A percentile compares a stretch with the other conserved stretches of the same genome.
Evolutionary conservation across 2,329 filamentous ascomycete species (phyloP).

Genomic region (Tolypocladium tropicale): DNA sequence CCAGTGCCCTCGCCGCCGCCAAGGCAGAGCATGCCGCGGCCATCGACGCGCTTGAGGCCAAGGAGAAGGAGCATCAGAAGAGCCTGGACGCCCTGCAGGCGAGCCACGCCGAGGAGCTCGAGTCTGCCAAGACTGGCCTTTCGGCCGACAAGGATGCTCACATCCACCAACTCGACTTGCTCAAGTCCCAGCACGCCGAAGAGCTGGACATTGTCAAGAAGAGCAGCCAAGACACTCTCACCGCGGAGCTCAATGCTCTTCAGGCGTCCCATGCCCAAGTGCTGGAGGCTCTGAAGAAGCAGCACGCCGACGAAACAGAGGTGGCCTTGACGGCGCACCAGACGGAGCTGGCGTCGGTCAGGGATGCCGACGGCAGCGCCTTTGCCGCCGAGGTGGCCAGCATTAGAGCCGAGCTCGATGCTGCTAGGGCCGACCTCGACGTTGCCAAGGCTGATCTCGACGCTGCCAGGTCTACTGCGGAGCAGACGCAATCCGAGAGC

Average conservation of each 20-base stretch:
- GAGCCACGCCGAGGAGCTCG: conserved; percentile 48
- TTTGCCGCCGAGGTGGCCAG: conserved; percentile 21
- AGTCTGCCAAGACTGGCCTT: conserved; percentile 42
- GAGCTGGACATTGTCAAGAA: conserved; percentile 33
- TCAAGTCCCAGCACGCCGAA: conserved; percentile 44
- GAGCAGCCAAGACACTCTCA: conserved; percentile 28
- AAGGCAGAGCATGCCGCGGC: conserved; percentile 33
- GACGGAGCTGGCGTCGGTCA: conserved; percentile 18
- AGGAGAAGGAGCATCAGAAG: conserved; percentile 42
- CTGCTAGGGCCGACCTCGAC: conserved; percentile 33
- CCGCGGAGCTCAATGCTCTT: conserved; percentile 30
- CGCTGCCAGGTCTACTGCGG: conserved; percentile 31
- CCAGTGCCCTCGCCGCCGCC: conserved; percentile 30
- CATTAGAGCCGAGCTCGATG: conserved; percentile 21
- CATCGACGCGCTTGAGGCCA: conserved; percentile 36
- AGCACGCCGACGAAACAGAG: conserved; percentile 28
- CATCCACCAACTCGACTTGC: conserved; percentile 38
- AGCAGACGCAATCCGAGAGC: conserved; percentile 32
- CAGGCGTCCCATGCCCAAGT: conserved; percentile 32
- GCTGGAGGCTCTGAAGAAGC: conserved; percentile 31
- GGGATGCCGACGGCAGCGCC: conserved; percentile 16
- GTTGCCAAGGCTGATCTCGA: conserved; percentile 18
- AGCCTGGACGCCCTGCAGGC: conserved; percentile 44
- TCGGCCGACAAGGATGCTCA: conserved; percentile 39
- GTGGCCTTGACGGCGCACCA: conserved; percentile 17